A percentile compares a stretch with the other conserved stretches of the same genome.
Conservation (phyloP, 805 yeast genomes). For the Saturnispora galanensis region DNA sequence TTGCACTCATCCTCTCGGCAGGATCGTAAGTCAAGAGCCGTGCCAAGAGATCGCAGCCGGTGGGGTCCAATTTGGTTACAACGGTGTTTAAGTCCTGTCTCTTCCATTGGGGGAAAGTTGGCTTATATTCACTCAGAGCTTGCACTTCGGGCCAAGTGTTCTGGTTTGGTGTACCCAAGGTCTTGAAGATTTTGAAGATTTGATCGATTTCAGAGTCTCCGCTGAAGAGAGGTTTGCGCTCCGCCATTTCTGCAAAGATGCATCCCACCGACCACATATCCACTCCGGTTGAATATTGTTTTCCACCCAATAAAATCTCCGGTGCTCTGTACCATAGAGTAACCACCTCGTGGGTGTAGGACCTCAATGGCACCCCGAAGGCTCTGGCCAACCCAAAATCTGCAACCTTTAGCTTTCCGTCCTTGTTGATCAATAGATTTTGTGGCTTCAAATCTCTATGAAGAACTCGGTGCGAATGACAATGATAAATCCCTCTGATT, state of each 20-base stretch:
- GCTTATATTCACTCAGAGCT: conserved; percentile 83
- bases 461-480: conserved; percentile 88
- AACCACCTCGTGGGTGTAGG: conserved; percentile 96
- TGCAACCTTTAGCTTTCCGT: conserved; percentile 83
- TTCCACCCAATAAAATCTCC: conserved; percentile 89
- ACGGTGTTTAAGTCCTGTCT: conserved; percentile 59
- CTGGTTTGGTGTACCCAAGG: conserved; percentile 91
- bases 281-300: conserved; percentile 95
- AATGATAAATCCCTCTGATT: conserved; percentile 81
- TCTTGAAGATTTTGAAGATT: conserved; percentile 83
- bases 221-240: conserved; percentile 89
- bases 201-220: conserved; percentile 98
- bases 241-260: conserved; percentile 95
- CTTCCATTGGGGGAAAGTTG: conserved; percentile 86
- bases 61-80: conserved; percentile 71
- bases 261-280: conserved; percentile 99
- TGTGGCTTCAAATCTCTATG: conserved; percentile 97
- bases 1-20: conserved; percentile 85
- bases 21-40: conserved; percentile 86
- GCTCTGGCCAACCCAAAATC: conserved; percentile 97
- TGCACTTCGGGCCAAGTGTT: conserved; percentile 92
- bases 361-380: conserved; percentile 92
- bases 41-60: conserved; percentile 77
- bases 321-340: conserved; percentile 98
- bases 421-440: conserved; percentile 86